phyloP scores from a whole-genome alignment of 2,329 filamentous ascomycete species.

The Leptosphaerulina australis region DNA sequence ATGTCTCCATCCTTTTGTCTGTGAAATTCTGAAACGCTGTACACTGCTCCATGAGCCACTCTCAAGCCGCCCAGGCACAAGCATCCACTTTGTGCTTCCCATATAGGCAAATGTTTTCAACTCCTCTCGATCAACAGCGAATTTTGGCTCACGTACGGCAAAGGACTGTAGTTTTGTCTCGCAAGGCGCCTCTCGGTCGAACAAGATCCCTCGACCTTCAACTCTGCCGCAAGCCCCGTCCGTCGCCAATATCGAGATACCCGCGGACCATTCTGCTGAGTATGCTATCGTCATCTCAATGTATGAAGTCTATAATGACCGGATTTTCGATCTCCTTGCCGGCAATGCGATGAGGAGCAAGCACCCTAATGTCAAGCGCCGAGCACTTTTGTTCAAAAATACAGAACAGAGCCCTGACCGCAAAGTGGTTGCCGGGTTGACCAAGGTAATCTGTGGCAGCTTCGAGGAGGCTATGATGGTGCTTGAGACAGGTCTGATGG shows the following conservation, averaged over 20 bases:
- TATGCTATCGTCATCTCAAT: conserved; percentile 92
- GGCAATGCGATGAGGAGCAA: conserved; percentile 63
- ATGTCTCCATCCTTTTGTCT: conserved; percentile 20
- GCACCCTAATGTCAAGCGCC: conserved; percentile 62
- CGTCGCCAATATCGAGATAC: conserved; percentile 71
- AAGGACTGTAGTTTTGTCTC: conserved; percentile 65
- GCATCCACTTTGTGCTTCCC: conserved; percentile 41
- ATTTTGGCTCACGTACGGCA: conserved; percentile 34
- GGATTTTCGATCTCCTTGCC: conserved; percentile 90
- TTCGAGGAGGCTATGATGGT: conserved; percentile 87
- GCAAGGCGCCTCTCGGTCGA: conserved; percentile 58
- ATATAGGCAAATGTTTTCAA: conserved; percentile 30
- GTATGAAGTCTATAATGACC: conserved; percentile 99
- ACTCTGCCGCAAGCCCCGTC: conserved; percentile 75
- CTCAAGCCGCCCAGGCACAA: conserved; percentile 21
- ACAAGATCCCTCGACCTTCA: conserved; percentile 72
- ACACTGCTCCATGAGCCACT: conserved; percentile 27
- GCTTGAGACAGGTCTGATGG: conserved; percentile 84
- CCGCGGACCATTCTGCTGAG: conserved; percentile 71
- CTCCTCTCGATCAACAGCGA: conserved; percentile 37
- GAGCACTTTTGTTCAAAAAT: conserved; percentile 86
- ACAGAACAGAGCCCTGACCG: conserved; percentile 86
- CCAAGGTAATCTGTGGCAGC: conserved; percentile 84
- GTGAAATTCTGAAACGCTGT: conserved; percentile 25
- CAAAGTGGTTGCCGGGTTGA: conserved; percentile 91